Percentiles rank a stretch among this genome's conserved stretches.
phyloP scores from a whole-genome alignment of 164 flowering plant genomes.

The Litsea cubeba region DNA sequence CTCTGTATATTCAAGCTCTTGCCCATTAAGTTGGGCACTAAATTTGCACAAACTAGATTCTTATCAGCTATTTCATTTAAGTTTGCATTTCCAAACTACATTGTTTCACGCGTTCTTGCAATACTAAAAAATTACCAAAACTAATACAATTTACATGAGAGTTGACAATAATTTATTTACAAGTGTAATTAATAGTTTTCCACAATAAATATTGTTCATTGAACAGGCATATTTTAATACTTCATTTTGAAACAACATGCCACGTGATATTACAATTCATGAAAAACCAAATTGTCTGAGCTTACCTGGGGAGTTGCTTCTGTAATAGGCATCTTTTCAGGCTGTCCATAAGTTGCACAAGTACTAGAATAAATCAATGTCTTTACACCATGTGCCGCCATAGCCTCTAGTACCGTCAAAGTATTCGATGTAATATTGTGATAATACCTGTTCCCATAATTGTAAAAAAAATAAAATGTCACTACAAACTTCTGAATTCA shows the following conservation, averaged over 20 bases:
- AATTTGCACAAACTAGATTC: too few relatives aligned
- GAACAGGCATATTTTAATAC: too few relatives aligned
- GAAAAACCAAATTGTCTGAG: background rate
- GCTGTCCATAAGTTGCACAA: slow-evolving; percentile 85
- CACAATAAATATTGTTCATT: too few relatives aligned
- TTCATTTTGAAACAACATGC: background rate
- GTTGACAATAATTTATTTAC: too few relatives aligned
- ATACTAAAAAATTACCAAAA: too few relatives aligned
- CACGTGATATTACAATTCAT: background rate
- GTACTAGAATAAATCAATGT: slow-evolving; percentile 90
- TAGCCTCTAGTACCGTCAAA: slow-evolving; percentile 76
- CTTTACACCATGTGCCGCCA: slow-evolving; percentile 76
- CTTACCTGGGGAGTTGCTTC: slow-evolving; percentile 90
- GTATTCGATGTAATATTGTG: slow-evolving; percentile 97
- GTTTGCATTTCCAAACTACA: too few relatives aligned
- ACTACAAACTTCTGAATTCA: background rate
- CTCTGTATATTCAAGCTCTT: too few relatives aligned
- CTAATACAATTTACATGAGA: too few relatives aligned
- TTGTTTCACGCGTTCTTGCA: too few relatives aligned
- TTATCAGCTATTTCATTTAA: too few relatives aligned
- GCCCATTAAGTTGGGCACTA: too few relatives aligned
- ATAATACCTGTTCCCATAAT: slow-evolving; percentile 59
- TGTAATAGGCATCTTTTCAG: slow-evolving; percentile 93
- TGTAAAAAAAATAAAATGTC: background rate
- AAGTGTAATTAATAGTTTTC: too few relatives aligned